Evolutionary conservation across 164 flowering plant species (phyloP), one percentile per base, ranked within the genome.

Genomic region (Berberis thunbergii): DNA sequence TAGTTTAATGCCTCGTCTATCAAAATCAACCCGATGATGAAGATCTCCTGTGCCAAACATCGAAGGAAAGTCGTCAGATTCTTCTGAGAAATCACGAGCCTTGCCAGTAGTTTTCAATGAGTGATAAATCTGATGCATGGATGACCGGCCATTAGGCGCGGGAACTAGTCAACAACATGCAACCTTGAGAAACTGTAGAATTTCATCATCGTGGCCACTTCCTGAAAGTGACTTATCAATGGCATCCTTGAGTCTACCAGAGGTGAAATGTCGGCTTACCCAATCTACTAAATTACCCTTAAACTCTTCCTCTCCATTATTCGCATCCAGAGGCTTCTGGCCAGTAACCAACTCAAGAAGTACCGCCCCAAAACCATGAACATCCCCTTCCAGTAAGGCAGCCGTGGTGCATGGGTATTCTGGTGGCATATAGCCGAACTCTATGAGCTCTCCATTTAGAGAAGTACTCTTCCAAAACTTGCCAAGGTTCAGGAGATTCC

Each of bases 341-440:
- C 86, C 88, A 2, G 88, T 84, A 3, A 74, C 84, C 79, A 86
- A 61, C 72, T 86, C 91, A 49, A 86, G 64, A 54, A 86, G 81
- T 66, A 86, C 83, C 43, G 84, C 75, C 40, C 91, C 91, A 66
- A 86, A 84, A 7, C 88, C 80, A 69, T 86, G 82, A 54, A 84
- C 88, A 67, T 84, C 91, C 4, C 91, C 88, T 72, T 84, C 78
- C 63, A 75, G 61, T 0, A 88, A 83, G 1, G 86, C 79, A 54
- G 80, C 79, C 80, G 80, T 75, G 5, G 87, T 83, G 76, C 82
- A 80, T 2, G 84, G 54, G 57, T 78, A 80, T 71, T 85, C 90
- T 0, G 90, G 90, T 43, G 87, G 83, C 39, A 86, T 79, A 69
- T 86, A 86, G 50, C 88, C 91, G 62, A 79, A 71, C 69, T 81